Evolutionary conservation across 257 asterid genomes (phyloP).

Genomic region (Plantago elongata): DNA sequence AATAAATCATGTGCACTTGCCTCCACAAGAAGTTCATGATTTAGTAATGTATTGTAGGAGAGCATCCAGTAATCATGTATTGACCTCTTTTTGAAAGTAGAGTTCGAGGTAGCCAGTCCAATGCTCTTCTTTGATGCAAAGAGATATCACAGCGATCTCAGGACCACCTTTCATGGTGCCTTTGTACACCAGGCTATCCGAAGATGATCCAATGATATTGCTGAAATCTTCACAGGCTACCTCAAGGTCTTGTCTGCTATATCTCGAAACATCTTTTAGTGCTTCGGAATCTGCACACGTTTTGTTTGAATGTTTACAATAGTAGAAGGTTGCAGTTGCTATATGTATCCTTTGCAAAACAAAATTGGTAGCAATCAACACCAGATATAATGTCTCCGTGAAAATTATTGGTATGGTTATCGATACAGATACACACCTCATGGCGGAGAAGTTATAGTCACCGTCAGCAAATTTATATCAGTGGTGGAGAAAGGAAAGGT

Average conservation of each 20-base stretch:
- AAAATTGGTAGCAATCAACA: background rate
- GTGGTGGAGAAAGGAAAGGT: no score
- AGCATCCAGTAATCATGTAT: background rate
- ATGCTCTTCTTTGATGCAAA: conserved; percentile 73
- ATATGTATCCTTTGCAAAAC: background rate
- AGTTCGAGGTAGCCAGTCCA: conserved; percentile 90
- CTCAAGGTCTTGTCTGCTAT: conserved; percentile 85
- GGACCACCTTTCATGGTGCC: conserved; percentile 84
- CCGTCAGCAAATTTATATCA: no score
- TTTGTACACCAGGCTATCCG: conserved; percentile 74
- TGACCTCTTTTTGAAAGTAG: conserved; percentile 82
- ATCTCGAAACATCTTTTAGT: conserved; percentile 56
- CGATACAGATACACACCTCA: no score
- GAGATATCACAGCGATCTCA: conserved; percentile 81
- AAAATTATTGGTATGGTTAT: no score
- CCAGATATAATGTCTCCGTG: no score
- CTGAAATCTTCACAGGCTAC: conserved; percentile 98
- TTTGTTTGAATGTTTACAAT: background rate
- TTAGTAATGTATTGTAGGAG: background rate
- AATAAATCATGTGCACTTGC: conserved; percentile 3
- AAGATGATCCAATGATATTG: conserved; percentile 86
- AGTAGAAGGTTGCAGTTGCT: background rate
- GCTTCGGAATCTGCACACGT: conserved; percentile 58
- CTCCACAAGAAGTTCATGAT: background rate
- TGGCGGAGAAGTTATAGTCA: no score